Percentiles rank a stretch among this genome's conserved stretches.
These are phyloP conservation scores for Beauveria bassiana DNA, from an alignment of 2,329 filamentous ascomycete genomes.

Conservation along the genomic window DNA sequence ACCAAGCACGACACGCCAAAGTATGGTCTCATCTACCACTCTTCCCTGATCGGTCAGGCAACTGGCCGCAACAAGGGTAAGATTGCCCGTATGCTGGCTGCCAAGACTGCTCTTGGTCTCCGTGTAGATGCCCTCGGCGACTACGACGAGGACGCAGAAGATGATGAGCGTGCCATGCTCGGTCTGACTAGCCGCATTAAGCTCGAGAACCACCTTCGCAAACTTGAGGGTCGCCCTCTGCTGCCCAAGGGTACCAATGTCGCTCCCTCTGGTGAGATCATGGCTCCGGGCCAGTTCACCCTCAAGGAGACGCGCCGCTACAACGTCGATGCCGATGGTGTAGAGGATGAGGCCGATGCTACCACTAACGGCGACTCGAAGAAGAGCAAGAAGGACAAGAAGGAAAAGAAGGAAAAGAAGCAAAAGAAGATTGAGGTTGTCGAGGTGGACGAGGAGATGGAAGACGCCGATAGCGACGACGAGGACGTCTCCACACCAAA, in stretches of 20 bases:
- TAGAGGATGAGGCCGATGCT: constrained; percentile 51
- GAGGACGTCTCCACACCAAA: constrained; percentile 27
- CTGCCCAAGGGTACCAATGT: constrained; percentile 68
- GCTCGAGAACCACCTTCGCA: constrained; percentile 68
- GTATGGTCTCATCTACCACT: constrained; percentile 91
- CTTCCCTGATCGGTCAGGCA: constrained; percentile 89
- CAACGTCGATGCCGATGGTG: constrained; percentile 86
- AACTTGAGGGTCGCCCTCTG: constrained; percentile 84
- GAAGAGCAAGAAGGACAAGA: constrained; percentile 36
- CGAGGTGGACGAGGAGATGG: constrained; percentile 28
- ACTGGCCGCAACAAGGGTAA: constrained; percentile 99
- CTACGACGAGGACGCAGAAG: constrained; percentile 61
- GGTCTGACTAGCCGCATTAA: constrained; percentile 65
- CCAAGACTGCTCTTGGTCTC: constrained; percentile 87
- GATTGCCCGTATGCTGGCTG: constrained; percentile 91
- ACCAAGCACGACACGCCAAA: constrained; percentile 99
- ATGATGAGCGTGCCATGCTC: constrained; percentile 80
- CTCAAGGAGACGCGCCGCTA: constrained; percentile 92
- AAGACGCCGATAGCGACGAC: constrained; percentile 24
- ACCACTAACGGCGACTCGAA: constrained; percentile 30
- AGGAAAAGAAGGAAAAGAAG: constrained; percentile 35
- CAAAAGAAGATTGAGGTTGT: constrained; percentile 33
- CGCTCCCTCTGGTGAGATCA: constrained; percentile 61
- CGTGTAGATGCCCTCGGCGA: constrained; percentile 71
- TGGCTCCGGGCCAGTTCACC: constrained; percentile 70